Evolutionary conservation across 1,139 yeast species (phyloP).

Genomic region (Magnusiomyces fungicola): DNA sequence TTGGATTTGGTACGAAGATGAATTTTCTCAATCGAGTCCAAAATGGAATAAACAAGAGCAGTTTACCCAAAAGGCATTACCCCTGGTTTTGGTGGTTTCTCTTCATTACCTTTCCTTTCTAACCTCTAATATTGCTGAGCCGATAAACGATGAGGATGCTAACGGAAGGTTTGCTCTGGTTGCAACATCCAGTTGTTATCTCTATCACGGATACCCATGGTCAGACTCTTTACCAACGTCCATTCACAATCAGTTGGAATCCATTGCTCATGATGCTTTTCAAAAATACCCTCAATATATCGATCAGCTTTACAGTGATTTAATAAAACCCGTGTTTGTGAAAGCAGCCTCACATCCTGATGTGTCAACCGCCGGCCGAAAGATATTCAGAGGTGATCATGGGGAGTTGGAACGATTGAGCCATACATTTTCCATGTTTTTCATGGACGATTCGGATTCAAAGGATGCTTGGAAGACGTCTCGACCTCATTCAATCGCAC

Average conservation of each 20-base stretch:
- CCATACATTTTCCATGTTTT: not conserved
- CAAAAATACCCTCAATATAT: not conserved
- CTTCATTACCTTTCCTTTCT: conserved; percentile 4
- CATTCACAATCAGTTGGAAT: not conserved
- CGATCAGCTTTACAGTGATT: not conserved
- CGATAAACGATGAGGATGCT: not conserved
- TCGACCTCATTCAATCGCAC: conserved; percentile 24
- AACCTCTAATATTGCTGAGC: not conserved
- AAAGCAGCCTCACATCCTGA: conserved; percentile 15
- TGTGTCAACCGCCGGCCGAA: conserved; percentile 19
- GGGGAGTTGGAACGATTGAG: not conserved
- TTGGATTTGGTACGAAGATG: conserved; percentile 22
- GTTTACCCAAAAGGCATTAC: conserved; percentile 8
- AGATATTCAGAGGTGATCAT: conserved; percentile 9
- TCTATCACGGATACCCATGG: conserved; percentile 16
- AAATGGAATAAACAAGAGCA: conserved; percentile 7
- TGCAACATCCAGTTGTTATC: conserved; percentile 6
- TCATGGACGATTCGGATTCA: conserved; percentile 2
- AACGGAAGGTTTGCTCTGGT: not conserved
- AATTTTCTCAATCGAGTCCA: conserved; percentile 12
- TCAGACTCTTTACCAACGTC: not conserved
- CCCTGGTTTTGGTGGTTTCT: conserved; percentile 9
- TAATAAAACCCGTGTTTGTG: conserved; percentile 16
- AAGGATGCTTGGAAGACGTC: conserved; percentile 32
- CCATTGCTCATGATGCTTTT: not conserved